Evolutionary conservation across 805 yeast genomes (phyloP), one percentile per base, ranked within the genome.

Genomic region (Candida sakaeoensis): DNA sequence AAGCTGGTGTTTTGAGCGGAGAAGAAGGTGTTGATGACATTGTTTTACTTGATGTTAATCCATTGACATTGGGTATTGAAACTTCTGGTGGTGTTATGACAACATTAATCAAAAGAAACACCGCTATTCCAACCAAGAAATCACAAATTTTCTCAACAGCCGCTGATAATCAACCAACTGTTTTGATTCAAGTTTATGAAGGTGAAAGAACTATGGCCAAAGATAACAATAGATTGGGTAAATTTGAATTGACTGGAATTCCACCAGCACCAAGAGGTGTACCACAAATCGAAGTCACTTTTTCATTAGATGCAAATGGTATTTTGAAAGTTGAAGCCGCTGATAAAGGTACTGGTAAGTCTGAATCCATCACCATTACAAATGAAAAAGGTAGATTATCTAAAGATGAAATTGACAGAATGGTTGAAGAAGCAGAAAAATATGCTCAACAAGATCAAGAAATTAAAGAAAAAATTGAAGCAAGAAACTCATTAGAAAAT

Each of bases 61-160:
- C 97, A 57, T 79, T 89, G 61, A 89, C 97, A 40, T 68, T 89
- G 50, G 97, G 97, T 76, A 90, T 89, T 63, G 96, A 89, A 73
- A 90, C 96, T 53, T 84, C 95, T 40, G 96, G 97, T 64, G 96
- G 96, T 69, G 95, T 89, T 50, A 89, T 89, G 97, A 89, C 96
- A 53, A 86, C 90, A 60, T 79, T 89, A 66, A 89, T 89, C 64
- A 84, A 85, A 70, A 85, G 96, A 77, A 89, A 89, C 73, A 85
- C 96, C 40, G 87, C 95, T 48, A 90, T 89, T 51, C 97, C 97
- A 67, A 87, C 96, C 45, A 85, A 85, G 73, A 90, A 89, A 72
- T 85, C 95, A 15, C 96, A 90, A 74, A 86, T 84, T 48, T 90
- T 90, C 75, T 87, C 96, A 4, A 90, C 97, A 38, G 95, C 95